Evolutionary conservation across 208 protist species (phyloP), one percentile per base, ranked within the genome.

Genomic region (Crithidia mellificae): DNA sequence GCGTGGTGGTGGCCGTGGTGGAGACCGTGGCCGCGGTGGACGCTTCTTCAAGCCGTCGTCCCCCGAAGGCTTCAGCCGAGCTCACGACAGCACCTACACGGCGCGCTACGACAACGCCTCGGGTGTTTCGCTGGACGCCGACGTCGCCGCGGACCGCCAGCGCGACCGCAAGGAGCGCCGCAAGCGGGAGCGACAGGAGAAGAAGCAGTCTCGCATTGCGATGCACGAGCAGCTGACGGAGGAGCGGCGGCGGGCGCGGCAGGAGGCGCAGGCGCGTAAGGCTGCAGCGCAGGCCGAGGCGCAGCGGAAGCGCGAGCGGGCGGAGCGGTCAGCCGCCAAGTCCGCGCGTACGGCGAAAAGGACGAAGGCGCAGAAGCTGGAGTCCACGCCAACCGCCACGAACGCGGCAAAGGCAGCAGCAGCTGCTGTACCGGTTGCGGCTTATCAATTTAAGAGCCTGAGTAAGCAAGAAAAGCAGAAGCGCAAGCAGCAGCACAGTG

Each of bases 81-180:
- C 59, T 2, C 59, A 65, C 47, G 59, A 65, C 30, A 57, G 64
- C 36, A 41, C 25, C 25, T 54, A 58, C 56, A 44, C 41, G 12
- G 38, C 54, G 17, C 63, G 69, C 63, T 70, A 74, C 74, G 59
- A 69, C 59, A 69, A 68, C 19, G 63, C 66, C 17, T 51, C 47
- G 11, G 27, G 36, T 47, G 30, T 58, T 8, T 53, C 63, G 2
- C 43, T 53, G 24, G 49, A 63, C 30, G 53, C 56, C 39, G 70
- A 76, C 38, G 47, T 49, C 20, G 56, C 61, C 14, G 70, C 66
- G 43, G 84, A 90, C 47, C 58, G 74, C 19, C 73, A 86, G 55
- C 63, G 58, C 25, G 81, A 90, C 43, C 85, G 89, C 55, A 94
- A 94, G 65, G 61, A 74, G 47, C 66, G 77, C n/a, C 84, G 89